phyloP scores from a whole-genome alignment of 1,284 basidiomycete species.

The Wallemia hederae region DNA sequence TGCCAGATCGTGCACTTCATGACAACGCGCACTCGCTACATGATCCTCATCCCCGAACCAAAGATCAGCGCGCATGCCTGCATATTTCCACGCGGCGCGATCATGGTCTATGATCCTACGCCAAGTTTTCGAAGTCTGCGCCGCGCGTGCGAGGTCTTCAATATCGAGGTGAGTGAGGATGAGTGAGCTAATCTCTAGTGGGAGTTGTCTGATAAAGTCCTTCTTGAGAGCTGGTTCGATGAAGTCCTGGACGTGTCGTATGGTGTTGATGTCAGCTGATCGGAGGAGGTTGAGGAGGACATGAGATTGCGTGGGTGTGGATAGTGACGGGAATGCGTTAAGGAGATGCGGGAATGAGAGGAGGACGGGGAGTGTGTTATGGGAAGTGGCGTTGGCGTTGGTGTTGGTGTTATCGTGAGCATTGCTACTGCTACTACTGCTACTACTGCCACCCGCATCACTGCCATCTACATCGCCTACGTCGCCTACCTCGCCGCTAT shows the following conservation, averaged over 20 bases:
- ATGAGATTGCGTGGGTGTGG: conserved; percentile 46
- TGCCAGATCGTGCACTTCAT: not conserved
- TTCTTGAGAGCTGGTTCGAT: conserved; percentile 54
- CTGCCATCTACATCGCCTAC: too few relatives aligned
- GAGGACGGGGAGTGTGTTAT: conserved; percentile 28
- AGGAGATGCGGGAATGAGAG: conserved; percentile 46
- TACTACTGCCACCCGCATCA: too few relatives aligned
- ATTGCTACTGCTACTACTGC: not conserved
- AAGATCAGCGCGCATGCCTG: conserved; percentile 41
- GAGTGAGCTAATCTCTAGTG: conserved; percentile 52
- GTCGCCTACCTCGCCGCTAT: not conserved
- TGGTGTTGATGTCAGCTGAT: conserved; percentile 49
- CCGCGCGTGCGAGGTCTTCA: conserved; percentile 42
- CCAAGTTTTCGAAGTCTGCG: conserved; percentile 53
- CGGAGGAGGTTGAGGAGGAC: conserved; percentile 52
- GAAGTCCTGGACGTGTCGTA: conserved; percentile 51
- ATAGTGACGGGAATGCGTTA: conserved; percentile 37
- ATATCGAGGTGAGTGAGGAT: conserved; percentile 48
- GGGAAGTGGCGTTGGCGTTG: not conserved
- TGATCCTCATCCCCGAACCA: conserved; percentile 60
- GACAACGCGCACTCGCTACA: conserved; percentile 14
- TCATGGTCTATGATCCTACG: conserved; percentile 53
- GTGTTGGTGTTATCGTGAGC: not conserved
- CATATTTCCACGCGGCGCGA: conserved; percentile 48
- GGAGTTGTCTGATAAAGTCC: conserved; percentile 57